phyloP scores from a whole-genome alignment of 2,329 filamentous ascomycete genomes.

The Nakataea oryzae region DNA sequence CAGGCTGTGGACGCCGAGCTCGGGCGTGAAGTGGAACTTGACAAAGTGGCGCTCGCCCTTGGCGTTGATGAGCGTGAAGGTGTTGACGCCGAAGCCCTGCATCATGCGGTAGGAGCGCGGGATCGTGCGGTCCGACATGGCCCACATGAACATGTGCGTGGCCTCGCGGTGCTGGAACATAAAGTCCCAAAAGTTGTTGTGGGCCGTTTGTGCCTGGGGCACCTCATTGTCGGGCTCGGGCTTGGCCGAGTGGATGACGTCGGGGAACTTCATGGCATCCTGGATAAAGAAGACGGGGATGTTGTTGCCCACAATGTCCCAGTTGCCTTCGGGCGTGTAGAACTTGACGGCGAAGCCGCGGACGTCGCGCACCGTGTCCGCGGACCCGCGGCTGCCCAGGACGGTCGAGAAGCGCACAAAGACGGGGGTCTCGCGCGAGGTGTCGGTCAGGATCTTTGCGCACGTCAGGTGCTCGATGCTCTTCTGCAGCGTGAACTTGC shows the following conservation, averaged over 20 bases:
- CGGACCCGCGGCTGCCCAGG: conserved; percentile 61
- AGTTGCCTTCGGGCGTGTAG: conserved; percentile 70
- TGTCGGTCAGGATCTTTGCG: conserved; percentile 56
- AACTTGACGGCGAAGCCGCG: conserved; percentile 71
- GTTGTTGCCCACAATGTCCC: conserved; percentile 65
- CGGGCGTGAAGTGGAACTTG: conserved; percentile 69
- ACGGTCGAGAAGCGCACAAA: conserved; percentile 74
- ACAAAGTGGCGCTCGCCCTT: conserved; percentile 62
- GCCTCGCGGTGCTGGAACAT: conserved; percentile 56
- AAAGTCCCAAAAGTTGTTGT: conserved; percentile 75
- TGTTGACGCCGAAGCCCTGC: conserved; percentile 80
- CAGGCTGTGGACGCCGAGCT: conserved; percentile 64
- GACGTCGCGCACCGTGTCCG: conserved; percentile 76
- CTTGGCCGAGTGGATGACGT: conserved; percentile 53
- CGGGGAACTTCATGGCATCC: conserved; percentile 64
- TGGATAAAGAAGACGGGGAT: conserved; percentile 71
- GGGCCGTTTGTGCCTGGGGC: conserved; percentile 59
- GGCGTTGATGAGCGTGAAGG: conserved; percentile 57
- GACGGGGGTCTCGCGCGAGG: conserved; percentile 46
- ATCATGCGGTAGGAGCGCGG: conserved; percentile 74
- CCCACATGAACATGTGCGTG: conserved; percentile 73
- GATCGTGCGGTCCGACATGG: conserved; percentile 64
- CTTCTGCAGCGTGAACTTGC: conserved; percentile 55
- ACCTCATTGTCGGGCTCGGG: conserved; percentile 62
- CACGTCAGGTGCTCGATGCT: conserved; percentile 51